Conservation (phyloP, 192 early-diverging fungal genomes). For the Coemansia sp. region DNA sequence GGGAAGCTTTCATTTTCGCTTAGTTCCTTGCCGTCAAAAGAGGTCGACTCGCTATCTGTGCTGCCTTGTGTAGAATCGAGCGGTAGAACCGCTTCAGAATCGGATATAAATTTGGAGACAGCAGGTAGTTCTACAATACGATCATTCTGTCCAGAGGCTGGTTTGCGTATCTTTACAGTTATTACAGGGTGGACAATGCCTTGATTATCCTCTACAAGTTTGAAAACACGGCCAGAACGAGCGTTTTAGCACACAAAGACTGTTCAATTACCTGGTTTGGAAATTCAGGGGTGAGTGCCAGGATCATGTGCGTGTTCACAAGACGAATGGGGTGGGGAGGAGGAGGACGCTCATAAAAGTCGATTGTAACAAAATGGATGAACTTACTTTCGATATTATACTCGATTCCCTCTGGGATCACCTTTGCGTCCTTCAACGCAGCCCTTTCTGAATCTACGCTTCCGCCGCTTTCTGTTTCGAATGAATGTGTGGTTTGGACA, state of each 20-base stretch:
- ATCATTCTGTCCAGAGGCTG: background rate
- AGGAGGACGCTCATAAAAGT: too few species aligned
- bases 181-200: constrained; percentile 51
- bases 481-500: background rate
- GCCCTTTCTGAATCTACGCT: background rate
- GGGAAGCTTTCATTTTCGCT: background rate
- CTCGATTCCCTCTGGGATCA: constrained; percentile 22
- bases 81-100: background rate
- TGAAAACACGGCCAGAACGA: background rate
- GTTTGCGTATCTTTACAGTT: constrained; percentile 34
- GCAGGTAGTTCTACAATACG: constrained; percentile 22
- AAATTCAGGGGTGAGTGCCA: background rate
- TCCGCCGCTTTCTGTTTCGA: background rate
- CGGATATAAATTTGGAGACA: background rate
- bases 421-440: background rate
- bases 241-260: background rate
- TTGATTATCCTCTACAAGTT: constrained; percentile 38
- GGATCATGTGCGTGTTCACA: too few species aligned
- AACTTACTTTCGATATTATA: constrained; percentile 53
- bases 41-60: background rate
- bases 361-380: background rate
- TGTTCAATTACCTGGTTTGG: background rate
- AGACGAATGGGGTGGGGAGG: too few species aligned
- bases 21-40: background rate
- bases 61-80: background rate